Percentiles rank a stretch among this genome's conserved stretches.
These are phyloP conservation scores for Grammothele lineata DNA, from an alignment of 768 basidiomycete genomes.

Conservation along the genomic window DNA sequence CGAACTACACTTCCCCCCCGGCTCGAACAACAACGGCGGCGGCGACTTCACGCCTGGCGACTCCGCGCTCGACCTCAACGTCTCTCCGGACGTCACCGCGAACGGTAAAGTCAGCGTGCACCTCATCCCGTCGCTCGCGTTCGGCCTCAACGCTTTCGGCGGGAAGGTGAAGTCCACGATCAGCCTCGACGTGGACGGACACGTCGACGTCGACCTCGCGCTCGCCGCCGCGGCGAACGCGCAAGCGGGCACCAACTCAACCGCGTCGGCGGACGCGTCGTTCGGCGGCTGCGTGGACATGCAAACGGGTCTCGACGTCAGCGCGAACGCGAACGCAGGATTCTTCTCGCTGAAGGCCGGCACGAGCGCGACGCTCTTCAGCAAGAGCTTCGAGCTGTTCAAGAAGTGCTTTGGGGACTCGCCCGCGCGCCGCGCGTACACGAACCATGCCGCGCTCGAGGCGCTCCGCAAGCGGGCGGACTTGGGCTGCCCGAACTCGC, in stretches of 20 bases:
- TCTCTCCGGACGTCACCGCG: constrained; percentile 34
- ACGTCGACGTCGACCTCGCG: constrained; percentile 23
- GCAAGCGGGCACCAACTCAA: constrained; percentile 4
- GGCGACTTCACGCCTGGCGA: constrained; percentile 5
- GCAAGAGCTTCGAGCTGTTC: constrained; percentile 22
- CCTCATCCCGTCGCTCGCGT: constrained; percentile 43
- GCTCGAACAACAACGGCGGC: constrained; percentile 18
- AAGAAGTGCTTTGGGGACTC: constrained; percentile 20
- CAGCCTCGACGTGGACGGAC: constrained; percentile 36
- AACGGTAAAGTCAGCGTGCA: constrained; percentile 42
- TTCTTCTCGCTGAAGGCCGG: constrained; percentile 20
- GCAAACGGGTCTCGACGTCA: constrained; percentile 16
- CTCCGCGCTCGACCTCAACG: constrained; percentile 38
- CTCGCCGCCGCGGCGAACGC: constrained; percentile 14
- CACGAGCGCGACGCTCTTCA: constrained; percentile 17
- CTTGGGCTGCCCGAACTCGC: background rate
- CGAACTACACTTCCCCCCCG: constrained; percentile 41
- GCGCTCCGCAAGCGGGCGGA: background rate
- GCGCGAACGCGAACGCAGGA: constrained; percentile 19
- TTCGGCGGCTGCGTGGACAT: constrained; percentile 22
- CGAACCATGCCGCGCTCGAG: constrained; percentile 1
- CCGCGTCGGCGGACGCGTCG: background rate
- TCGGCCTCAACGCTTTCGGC: constrained; percentile 41
- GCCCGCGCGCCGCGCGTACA: constrained; percentile 9
- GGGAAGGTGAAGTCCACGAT: constrained; percentile 33